Evolutionary conservation across 805 yeast species (phyloP), one percentile per base, ranked within the genome.

Genomic region (Zygosaccharomyces rouxii): DNA sequence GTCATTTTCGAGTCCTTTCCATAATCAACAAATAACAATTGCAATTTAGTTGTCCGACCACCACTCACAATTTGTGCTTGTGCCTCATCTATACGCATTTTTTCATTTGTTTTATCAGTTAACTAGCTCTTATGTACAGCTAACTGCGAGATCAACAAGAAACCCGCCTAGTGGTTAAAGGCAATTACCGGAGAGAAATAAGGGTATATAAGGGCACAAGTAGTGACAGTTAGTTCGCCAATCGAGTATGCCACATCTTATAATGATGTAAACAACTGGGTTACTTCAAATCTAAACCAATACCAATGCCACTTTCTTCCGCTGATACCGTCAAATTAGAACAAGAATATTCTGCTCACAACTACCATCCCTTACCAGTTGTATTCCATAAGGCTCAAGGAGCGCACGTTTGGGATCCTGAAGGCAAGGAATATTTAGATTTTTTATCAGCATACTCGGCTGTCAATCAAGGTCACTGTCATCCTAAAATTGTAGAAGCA

Each of bases 351-450:
- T 87, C 97, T 42, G 98, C 98, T 26, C 97, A 90, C 73, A 92
- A 92, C 76, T 92, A 92, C 74, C 97, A 89, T 71, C 97, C 98
- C 44, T 73, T 92, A 54, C 98, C 98, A 10, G 97, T 92, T 51
- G 97, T 92, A 13, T 86, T 92, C 71, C 77, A 86, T 61, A 82
- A 77, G 62, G 98, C 96, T 13, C 55, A 67, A 51, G 98, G 98
- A 43, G 96, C 97, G 23, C 84, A 87, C 56, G 97, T 92, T 19
- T 92, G 97, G 97, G 98, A 92, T 68, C 97, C 97, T 6, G 98
- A 92, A 71, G 97, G 97, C 55, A 87, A 84, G 35, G 90, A 89
- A 66, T 92, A 90, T 69, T 73, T 92, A 55, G 98, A 92, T 69
- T 92, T 92, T 64, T 73, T 92, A 52, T 85, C 95, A 14, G 97